A percentile compares a stretch with the other conserved stretches of the same genome.
phyloP scores from a whole-genome alignment of 2,329 filamentous ascomycete species.

The Talaromyces pinophilus region DNA sequence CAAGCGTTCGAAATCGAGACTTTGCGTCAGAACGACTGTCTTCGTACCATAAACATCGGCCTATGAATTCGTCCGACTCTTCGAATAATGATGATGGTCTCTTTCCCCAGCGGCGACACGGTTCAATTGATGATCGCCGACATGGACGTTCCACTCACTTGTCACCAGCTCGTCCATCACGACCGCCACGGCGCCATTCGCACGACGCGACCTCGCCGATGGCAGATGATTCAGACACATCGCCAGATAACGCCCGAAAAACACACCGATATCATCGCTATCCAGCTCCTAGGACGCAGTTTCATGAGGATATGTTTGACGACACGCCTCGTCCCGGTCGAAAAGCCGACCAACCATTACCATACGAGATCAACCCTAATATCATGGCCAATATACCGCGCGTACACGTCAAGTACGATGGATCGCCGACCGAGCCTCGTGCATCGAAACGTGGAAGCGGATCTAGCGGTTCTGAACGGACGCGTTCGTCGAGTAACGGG shows the following conservation, averaged over 20 bases:
- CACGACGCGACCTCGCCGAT: slow-evolving; percentile 31
- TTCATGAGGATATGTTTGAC: slow-evolving; percentile 32
- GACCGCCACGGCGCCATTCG: slow-evolving; percentile 37
- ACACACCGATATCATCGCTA: slow-evolving; percentile 7
- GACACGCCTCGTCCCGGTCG: slow-evolving; percentile 12
- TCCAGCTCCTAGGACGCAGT: slow-evolving; percentile 26
- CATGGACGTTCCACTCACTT: slow-evolving; percentile 29
- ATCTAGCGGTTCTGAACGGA: slow-evolving; percentile 26
- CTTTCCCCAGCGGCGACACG: slow-evolving; percentile 19
- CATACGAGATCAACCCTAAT: slow-evolving; percentile 21
- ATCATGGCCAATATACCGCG: slow-evolving; percentile 19
- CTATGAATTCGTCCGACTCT: slow-evolving; percentile 28
- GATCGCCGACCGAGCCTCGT: slow-evolving; percentile 32
- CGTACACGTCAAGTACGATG: slow-evolving; percentile 30
- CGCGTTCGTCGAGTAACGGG: slow-evolving; percentile 28
- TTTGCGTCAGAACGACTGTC: slow-evolving; percentile 24
- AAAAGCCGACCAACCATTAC: not conserved
- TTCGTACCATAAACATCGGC: slow-evolving; percentile 6
- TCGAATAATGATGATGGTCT: slow-evolving; percentile 30
- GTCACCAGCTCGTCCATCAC: slow-evolving; percentile 30
- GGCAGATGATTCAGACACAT: slow-evolving; percentile 18
- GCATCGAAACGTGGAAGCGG: slow-evolving; percentile 29
- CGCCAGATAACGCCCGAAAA: not conserved
- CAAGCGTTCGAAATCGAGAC: slow-evolving; percentile 26
- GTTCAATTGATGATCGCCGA: slow-evolving; percentile 25